Conservation (phyloP, 805 yeast genomes). For the Candida chilensis region DNA sequence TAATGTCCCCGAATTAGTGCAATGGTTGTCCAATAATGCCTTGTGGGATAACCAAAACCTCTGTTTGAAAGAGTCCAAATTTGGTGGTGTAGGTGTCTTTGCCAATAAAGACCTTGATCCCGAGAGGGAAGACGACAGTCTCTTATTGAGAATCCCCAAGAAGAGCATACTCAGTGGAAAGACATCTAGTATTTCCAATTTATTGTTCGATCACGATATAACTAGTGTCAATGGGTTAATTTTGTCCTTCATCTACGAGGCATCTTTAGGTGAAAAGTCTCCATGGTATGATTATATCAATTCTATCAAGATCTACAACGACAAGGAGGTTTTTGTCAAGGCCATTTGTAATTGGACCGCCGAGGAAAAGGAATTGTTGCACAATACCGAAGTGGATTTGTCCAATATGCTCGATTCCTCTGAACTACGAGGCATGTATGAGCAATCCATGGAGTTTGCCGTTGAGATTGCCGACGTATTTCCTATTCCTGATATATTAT, state of each 20-base stretch:
- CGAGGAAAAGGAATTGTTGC: slow-evolving; percentile 32
- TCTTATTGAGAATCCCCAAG: slow-evolving; percentile 56
- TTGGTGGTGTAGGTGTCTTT: slow-evolving; percentile 73
- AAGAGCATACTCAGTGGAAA: slow-evolving; percentile 45
- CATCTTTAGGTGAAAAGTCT: slow-evolving; percentile 44
- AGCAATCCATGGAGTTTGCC: slow-evolving; percentile 33
- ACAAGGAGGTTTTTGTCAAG: slow-evolving; percentile 17
- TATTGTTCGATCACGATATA: slow-evolving; percentile 50
- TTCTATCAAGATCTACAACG: slow-evolving; percentile 31
- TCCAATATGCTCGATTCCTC: slow-evolving; percentile 47
- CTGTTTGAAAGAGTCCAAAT: slow-evolving; percentile 31
- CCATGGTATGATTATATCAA: slow-evolving; percentile 73
- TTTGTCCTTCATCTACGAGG: slow-evolving; percentile 66
- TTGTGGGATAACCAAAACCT: slow-evolving; percentile 41
- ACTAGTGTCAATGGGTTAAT: slow-evolving; percentile 62
- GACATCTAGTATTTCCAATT: slow-evolving; percentile 55
- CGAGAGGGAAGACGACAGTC: slow-evolving; percentile 15
- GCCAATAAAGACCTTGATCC: slow-evolving; percentile 30
- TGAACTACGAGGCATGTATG: slow-evolving; percentile 30
- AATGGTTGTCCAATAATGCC: slow-evolving; percentile 53
- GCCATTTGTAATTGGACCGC: slow-evolving; percentile 67
- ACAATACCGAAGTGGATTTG: slow-evolving; percentile 54
- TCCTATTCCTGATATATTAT: slow-evolving; percentile 25
- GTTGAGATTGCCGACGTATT: slow-evolving; percentile 13
- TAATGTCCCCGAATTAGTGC: slow-evolving; percentile 16